phyloP scores from a whole-genome alignment of 2,329 filamentous ascomycete species.

The Xylaria digitata region DNA sequence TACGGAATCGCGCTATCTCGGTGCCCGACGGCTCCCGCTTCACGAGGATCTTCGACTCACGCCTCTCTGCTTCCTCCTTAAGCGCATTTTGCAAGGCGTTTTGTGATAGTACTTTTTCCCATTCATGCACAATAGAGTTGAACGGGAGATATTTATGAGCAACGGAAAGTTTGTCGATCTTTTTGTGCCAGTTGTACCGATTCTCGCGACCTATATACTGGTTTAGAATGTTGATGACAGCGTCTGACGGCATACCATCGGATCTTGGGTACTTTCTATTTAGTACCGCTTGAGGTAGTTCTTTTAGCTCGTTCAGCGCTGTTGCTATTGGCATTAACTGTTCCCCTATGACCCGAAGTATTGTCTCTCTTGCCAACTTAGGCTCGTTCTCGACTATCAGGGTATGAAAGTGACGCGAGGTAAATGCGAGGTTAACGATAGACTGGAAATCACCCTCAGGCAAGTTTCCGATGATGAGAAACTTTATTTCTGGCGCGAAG shows the following conservation, averaged over 20 bases:
- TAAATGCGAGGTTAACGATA: neutral
- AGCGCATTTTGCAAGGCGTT: neutral
- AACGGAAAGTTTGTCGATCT: neutral
- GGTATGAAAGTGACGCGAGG: neutral
- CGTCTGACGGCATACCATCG: too few relatives aligned
- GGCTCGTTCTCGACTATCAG: neutral
- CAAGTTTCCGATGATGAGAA: neutral
- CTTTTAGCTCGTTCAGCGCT: neutral
- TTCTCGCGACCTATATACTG: neutral
- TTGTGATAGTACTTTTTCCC: neutral
- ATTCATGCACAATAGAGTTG: neutral
- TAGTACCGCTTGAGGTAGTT: too few relatives aligned
- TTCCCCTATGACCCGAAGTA: neutral
- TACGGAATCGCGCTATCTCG: constrained; percentile 1
- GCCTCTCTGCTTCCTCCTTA: neutral
- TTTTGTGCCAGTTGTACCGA: neutral
- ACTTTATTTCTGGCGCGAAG: neutral
- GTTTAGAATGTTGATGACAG: neutral
- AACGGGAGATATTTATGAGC: neutral
- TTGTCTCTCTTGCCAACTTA: neutral
- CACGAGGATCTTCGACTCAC: too few relatives aligned
- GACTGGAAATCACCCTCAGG: neutral
- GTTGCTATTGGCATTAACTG: neutral
- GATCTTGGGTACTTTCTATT: too few relatives aligned
- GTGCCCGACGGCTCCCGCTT: neutral